Base-by-base conservation (phyloP, 257 asterid genomes). In the Fraxinus excelsior region DNA sequence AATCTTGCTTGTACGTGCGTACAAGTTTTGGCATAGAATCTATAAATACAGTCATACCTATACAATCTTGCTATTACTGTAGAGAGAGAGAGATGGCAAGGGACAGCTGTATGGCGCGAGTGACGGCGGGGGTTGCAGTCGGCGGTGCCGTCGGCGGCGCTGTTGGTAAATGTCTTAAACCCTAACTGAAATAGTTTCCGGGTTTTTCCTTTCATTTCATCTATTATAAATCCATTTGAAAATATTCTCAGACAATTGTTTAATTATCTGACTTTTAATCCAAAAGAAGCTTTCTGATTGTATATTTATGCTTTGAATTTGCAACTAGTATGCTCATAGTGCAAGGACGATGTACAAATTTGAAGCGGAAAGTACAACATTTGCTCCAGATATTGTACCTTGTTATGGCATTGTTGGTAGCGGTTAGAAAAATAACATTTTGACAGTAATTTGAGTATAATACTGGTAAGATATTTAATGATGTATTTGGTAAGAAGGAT, bases 61-160 rank as follows among this genome's bases (percentile, higher is more conserved):
- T 4, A 7, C 60, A 18, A 6, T 14, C 9, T 18, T 51, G 9
- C 60, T 49, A 5, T 53, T 25, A 9, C 67, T 9, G 67, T 23
- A 26, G 49, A 19, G 69, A 35, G 67, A 10, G 19, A 9, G 58
- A 74, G 49, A 88, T 86, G 92, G 86, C 82, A 35, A 84, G 86
- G 71, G 88, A 88, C 71, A 79, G 89, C 35, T 88, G 93, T 85
- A 70, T 88, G 73, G 82, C 85, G 12, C 80, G 88, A 19, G 81
- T 88, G 11, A 81, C 84, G 21, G 88, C 83, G 7, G 91, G 91
- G 11, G 81, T 76, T 74, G 88, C 88, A 6, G 80, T 85, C n/a
- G 91, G 92, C 28, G 92, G 89, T 21, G 91, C 92, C 14, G 75
- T 88, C 28, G 91, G 92, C 21, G 88, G 91, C 76, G 91, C 91